Percentiles rank a stretch among this genome's conserved stretches.
Conservation (phyloP, 1,139 yeast species). For the Taphrina populina region DNA sequence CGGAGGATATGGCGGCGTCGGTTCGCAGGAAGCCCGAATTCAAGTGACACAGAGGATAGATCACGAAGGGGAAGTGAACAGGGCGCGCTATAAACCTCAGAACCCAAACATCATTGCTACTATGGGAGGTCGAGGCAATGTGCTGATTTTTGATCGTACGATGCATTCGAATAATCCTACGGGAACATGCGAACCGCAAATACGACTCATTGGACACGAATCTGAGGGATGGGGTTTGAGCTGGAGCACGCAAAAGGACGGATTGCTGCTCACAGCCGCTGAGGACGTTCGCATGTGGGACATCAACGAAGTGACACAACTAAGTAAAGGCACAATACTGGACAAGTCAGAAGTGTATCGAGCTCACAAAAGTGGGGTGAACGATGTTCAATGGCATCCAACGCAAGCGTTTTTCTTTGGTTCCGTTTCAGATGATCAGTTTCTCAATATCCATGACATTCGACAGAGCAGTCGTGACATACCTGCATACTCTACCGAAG, state of each 20-base stretch:
- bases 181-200: conserved; percentile 45
- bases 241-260: conserved; percentile 54
- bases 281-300: conserved; percentile 79
- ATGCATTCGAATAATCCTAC: conserved; percentile 48
- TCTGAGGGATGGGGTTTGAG: conserved; percentile 69
- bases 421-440: conserved; percentile 70
- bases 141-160: conserved; percentile 63
- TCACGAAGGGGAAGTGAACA: conserved; percentile 65
- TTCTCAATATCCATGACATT: conserved; percentile 65
- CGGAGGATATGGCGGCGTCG: conserved; percentile 42
- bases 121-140: conserved; percentile 71
- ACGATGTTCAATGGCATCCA: conserved; percentile 53
- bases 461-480: conserved; percentile 45
- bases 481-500: conserved; percentile 44
- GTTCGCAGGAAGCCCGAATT: conserved; percentile 45
- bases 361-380: conserved; percentile 45
- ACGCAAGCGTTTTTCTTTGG: conserved; percentile 56
- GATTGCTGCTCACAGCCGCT: conserved; percentile 61
- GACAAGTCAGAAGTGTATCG: conserved; percentile 35
- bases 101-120: conserved; percentile 68
- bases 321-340: conserved; percentile 27
- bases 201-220: conserved; percentile 57
- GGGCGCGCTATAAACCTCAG: conserved; percentile 81
- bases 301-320: conserved; percentile 44
- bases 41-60: conserved; percentile 55